Percentiles rank a stretch among this genome's conserved stretches.
These are phyloP conservation scores for Quercus suber DNA, from an alignment of 306 rosid genomes.

Conservation along the genomic window DNA sequence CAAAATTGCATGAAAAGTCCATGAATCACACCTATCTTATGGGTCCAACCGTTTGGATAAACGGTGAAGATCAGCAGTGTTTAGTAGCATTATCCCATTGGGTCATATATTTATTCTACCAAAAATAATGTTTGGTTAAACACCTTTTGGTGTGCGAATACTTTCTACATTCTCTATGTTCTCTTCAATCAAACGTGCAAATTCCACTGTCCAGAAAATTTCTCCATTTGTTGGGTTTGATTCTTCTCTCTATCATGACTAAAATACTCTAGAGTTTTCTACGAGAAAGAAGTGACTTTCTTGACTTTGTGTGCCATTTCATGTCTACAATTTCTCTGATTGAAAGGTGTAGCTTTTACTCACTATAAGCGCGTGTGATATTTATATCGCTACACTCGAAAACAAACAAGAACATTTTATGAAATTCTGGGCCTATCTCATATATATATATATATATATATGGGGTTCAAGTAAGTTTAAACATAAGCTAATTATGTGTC, in stretches of 20 bases:
- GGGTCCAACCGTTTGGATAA: neutral
- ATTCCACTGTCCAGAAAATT: conserved; percentile 28
- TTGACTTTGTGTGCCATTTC: conserved; percentile 41
- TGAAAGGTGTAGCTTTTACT: conserved; percentile 7
- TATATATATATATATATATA: no score
- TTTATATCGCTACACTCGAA: neutral
- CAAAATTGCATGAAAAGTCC: neutral
- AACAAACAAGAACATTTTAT: neutral
- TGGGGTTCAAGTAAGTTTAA: no score
- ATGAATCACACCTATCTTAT: neutral
- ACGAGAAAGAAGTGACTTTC: conserved; percentile 23
- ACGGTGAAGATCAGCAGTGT: conserved; percentile 17
- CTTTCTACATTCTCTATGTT: conserved; percentile 18
- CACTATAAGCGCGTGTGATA: conserved; percentile 8
- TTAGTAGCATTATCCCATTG: conserved; percentile 27
- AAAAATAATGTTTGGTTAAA: conserved; percentile 29
- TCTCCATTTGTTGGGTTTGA: conserved; percentile 1
- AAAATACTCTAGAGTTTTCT: conserved; percentile 17
- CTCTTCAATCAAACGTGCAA: conserved; percentile 18
- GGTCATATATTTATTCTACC: conserved; percentile 10
- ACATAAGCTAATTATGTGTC: no score
- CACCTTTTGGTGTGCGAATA: conserved; percentile 34
- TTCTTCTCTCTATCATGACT: conserved; percentile 29
- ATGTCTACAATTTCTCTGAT: conserved; percentile 19
- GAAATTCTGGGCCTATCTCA: no score